A percentile compares a stretch with the other conserved stretches of the same genome.
These are phyloP conservation scores for Fraxinus albicans DNA, from an alignment of 305 asterid species.

Conservation along the genomic window DNA sequence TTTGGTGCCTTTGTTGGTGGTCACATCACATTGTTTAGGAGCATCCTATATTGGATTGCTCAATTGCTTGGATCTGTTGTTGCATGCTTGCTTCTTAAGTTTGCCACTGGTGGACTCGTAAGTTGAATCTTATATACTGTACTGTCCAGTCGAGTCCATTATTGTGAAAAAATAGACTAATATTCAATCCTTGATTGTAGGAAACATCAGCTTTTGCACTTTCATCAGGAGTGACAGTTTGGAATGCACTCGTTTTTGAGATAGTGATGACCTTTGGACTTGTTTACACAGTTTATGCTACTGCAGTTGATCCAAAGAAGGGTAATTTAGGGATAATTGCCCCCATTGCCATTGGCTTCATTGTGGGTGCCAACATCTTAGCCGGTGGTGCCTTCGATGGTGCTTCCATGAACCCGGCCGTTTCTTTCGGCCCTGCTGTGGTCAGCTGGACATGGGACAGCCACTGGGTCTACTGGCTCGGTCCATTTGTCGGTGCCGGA, in stretches of 20 bases:
- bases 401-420: constrained; percentile 82
- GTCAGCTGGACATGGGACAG: constrained; percentile 73
- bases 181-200: no score
- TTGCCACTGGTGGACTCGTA: constrained; percentile 71
- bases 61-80: constrained; percentile 70
- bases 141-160: background rate
- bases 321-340: constrained; percentile 69
- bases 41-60: constrained; percentile 67
- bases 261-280: no score
- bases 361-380: constrained; percentile 71
- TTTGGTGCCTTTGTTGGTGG: constrained; percentile 75
- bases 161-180: no score
- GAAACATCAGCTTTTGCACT: no score
- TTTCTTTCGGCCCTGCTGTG: constrained; percentile 73
- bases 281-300: no score
- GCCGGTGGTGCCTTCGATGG: constrained; percentile 76
- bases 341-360: constrained; percentile 70
- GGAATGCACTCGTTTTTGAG: no score
- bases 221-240: no score
- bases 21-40: constrained; percentile 52
- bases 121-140: background rate
- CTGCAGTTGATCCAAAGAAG: constrained; percentile 68
- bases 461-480: constrained; percentile 88
- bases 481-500: constrained; percentile 68
- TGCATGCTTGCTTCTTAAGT: constrained; percentile 65